phyloP scores from a whole-genome alignment of 73 alveolate genomes.

The Uronychia binucleata region DNA sequence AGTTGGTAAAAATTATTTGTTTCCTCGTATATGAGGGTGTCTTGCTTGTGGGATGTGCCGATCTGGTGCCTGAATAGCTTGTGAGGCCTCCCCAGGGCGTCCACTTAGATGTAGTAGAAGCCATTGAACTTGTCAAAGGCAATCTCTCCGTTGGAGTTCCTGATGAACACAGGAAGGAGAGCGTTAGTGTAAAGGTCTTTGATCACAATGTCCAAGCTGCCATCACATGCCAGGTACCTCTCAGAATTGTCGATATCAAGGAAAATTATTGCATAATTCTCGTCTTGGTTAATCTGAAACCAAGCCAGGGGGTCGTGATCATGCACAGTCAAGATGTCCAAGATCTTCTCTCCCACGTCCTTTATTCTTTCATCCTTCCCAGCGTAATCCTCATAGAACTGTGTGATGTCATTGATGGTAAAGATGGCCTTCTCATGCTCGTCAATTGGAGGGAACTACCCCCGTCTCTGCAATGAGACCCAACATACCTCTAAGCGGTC shows the following conservation, averaged over 20 bases:
- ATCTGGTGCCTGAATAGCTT: conserved; percentile 49
- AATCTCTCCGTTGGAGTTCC: conserved; percentile 35
- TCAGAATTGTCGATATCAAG: conserved; percentile 29
- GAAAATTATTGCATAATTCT: conserved; percentile 14
- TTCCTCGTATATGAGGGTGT: conserved; percentile 39
- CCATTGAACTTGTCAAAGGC: conserved; percentile 61
- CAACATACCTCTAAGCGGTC: too few species aligned
- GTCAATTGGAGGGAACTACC: conserved; percentile 38
- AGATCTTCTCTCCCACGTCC: conserved; percentile 25
- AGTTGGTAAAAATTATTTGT: conserved; percentile 5
- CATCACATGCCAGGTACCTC: neutral
- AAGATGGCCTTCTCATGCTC: conserved; percentile 40
- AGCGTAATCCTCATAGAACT: conserved; percentile 31
- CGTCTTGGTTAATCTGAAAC: conserved; percentile 18
- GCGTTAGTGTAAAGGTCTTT: conserved; percentile 26
- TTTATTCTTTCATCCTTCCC: conserved; percentile 14
- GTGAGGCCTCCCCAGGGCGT: conserved; percentile 33
- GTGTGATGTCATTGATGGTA: conserved; percentile 20
- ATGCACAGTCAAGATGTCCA: conserved; percentile 6
- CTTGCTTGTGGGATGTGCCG: conserved; percentile 27
- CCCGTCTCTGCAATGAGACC: conserved; percentile 15
- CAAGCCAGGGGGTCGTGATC: conserved; percentile 26
- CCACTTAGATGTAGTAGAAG: conserved; percentile 40
- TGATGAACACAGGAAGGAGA: conserved; percentile 31
- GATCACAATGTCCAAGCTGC: conserved; percentile 21